Evolutionary conservation across 768 basidiomycete genomes (phyloP).

Genomic region (Agrocybe praecox): DNA sequence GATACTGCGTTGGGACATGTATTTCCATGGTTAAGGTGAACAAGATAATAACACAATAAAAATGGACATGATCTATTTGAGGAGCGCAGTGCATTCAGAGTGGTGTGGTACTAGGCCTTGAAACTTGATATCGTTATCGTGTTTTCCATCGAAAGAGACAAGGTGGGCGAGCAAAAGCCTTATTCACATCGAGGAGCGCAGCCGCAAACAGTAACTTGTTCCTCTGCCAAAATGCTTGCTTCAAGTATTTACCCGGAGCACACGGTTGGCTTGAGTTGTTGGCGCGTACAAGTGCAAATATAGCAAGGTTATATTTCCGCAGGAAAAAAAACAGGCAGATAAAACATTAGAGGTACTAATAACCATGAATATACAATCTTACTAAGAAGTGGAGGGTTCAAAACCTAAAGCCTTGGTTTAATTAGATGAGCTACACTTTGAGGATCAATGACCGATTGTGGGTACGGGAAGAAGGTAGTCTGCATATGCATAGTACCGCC

Average conservation of each 20-base stretch:
- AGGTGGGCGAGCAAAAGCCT: too few species aligned
- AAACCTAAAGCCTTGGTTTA: conserved; percentile 45
- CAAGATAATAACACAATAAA: too few species aligned
- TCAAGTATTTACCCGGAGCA: neutral
- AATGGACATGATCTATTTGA: too few species aligned
- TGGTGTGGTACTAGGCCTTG: too few species aligned
- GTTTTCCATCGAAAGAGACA: too few species aligned
- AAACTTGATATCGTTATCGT: too few species aligned
- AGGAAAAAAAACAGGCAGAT: neutral
- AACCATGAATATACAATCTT: neutral
- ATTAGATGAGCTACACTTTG: conserved; percentile 49
- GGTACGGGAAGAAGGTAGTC: conserved; percentile 56
- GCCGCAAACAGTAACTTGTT: too few species aligned
- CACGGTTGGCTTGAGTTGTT: neutral
- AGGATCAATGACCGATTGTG: conserved; percentile 64
- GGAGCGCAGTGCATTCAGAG: too few species aligned
- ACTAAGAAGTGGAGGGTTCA: neutral
- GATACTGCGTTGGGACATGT: too few species aligned
- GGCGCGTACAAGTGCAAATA: neutral
- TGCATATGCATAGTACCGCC: conserved; percentile 63
- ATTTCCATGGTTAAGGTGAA: too few species aligned
- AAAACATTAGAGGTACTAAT: conserved; percentile 2
- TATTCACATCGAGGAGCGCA: too few species aligned
- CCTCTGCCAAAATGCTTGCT: too few species aligned
- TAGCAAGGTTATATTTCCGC: neutral